Percentiles rank a stretch among this genome's conserved stretches.
These are phyloP conservation scores for Cladosporium sp. DNA, from an alignment of 2,329 filamentous ascomycete species.

Conservation along the genomic window DNA sequence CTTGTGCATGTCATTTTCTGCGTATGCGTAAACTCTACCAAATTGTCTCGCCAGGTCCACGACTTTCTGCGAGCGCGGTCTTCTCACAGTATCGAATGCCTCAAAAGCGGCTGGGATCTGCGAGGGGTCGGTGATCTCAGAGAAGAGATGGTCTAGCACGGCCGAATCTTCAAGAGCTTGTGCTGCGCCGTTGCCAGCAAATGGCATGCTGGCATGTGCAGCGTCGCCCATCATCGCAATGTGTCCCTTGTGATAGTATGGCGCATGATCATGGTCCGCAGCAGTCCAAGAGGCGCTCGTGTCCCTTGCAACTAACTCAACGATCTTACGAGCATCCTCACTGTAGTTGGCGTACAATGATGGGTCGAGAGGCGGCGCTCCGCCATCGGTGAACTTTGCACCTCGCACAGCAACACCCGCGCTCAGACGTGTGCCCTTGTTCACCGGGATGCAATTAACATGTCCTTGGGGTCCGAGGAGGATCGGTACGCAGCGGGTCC, in stretches of 20 bases:
- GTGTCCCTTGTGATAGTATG: conserved; percentile 35
- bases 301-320: conserved; percentile 34
- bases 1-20: conserved; percentile 33
- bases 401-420: conserved; percentile 35
- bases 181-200: conserved; percentile 41
- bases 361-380: conserved; percentile 29
- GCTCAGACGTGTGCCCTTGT: conserved; percentile 34
- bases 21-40: conserved; percentile 36
- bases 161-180: conserved; percentile 44
- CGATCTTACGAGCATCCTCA: conserved; percentile 33
- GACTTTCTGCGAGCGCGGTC: conserved; percentile 35
- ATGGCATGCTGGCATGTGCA: conserved; percentile 43
- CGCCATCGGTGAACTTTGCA: conserved; percentile 27
- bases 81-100: conserved; percentile 34
- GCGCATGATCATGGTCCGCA: conserved; percentile 39
- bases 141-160: conserved; percentile 39
- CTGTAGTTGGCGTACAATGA: conserved; percentile 33
- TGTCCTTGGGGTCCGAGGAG: conserved; percentile 37
- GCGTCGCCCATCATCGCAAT: conserved; percentile 44
- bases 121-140: conserved; percentile 21
- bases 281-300: conserved; percentile 36
- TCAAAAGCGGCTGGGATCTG: conserved; percentile 32
- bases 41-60: conserved; percentile 37
- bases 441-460: conserved; percentile 38
- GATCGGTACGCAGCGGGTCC: conserved; percentile 36